phyloP scores from a whole-genome alignment of 2,329 filamentous ascomycete genomes.

The Penicillium decumbens region DNA sequence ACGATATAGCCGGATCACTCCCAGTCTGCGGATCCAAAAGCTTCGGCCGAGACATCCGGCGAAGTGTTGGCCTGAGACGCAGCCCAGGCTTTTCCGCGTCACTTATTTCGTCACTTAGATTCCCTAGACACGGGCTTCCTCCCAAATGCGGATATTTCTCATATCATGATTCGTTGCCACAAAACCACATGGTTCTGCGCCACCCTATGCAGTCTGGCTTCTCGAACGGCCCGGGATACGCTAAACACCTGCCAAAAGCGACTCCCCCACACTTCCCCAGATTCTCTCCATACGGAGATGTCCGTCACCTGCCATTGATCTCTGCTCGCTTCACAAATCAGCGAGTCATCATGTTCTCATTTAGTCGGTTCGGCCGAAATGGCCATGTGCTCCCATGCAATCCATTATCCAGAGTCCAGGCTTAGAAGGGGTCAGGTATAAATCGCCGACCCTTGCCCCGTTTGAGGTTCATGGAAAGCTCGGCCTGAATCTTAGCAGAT shows the following conservation, averaged over 20 bases:
- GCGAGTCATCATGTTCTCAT: slow-evolving; percentile 20
- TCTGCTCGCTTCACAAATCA: slow-evolving; percentile 5
- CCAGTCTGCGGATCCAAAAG: too few species aligned
- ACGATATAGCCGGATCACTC: too few species aligned
- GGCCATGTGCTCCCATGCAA: slow-evolving; percentile 1
- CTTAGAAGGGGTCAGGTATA: slow-evolving; percentile 8
- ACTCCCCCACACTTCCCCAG: slow-evolving; percentile 12
- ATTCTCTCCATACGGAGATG: slow-evolving; percentile 10
- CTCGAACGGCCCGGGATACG: slow-evolving; percentile 2
- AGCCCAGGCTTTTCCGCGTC: slow-evolving; percentile 4
- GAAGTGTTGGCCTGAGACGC: not conserved
- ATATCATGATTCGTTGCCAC: not conserved
- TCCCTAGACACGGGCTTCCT: not conserved
- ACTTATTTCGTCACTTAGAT: slow-evolving; percentile 15
- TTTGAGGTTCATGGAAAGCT: not conserved
- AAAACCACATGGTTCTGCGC: slow-evolving; percentile 5
- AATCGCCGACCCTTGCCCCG: not conserved
- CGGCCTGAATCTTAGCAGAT: not conserved
- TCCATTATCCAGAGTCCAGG: not conserved
- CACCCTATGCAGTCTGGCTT: slow-evolving; percentile 12
- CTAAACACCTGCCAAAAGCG: slow-evolving; percentile 5
- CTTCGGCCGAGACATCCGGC: not conserved
- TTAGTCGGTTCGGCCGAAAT: not conserved
- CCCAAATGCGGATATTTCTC: not conserved
- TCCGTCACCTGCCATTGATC: not conserved